Conservation (phyloP, 352 stramenopile species). For the Pythium myriotylum region DNA sequence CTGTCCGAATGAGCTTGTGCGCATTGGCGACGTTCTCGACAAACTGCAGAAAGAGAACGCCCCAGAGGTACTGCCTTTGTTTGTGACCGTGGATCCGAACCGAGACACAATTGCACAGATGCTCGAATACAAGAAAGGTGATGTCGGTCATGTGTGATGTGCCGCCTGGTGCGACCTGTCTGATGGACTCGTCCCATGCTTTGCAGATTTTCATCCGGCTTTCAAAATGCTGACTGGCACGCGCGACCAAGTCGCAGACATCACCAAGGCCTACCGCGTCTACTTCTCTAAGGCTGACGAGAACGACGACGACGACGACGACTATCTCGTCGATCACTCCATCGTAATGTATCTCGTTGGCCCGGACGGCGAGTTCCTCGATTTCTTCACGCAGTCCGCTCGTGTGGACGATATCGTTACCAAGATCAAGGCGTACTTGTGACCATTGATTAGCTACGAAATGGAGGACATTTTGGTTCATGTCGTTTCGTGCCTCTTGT, state of each 20-base stretch:
- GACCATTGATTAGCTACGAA: constrained; percentile 17
- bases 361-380: constrained; percentile 96
- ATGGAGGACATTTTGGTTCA: too few species aligned
- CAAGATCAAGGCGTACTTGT: constrained; percentile 90
- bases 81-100: constrained; percentile 97
- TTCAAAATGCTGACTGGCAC: constrained; percentile 93
- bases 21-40: constrained; percentile 96
- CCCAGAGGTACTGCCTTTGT: constrained; percentile 89
- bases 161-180: too few species aligned
- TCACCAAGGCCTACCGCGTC: constrained; percentile 98
- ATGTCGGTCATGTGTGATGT: too few species aligned
- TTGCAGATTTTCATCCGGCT: constrained; percentile 75
- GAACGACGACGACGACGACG: constrained; percentile 95
- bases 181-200: background rate
- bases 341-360: constrained; percentile 99
- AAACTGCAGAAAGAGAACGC: constrained; percentile 73
- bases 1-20: constrained; percentile 99
- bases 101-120: constrained; percentile 97
- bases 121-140: constrained; percentile 93
- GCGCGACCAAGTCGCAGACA: constrained; percentile 94
- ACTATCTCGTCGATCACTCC: constrained; percentile 99
- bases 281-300: constrained; percentile 98
- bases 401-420: constrained; percentile 93
- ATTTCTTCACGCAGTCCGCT: constrained; percentile 99
- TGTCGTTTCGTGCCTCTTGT: too few species aligned